Percentiles rank a stretch among this genome's conserved stretches.
Conservation (phyloP, 78 protist genomes). For the Monocercomonoides exilis region DNA sequence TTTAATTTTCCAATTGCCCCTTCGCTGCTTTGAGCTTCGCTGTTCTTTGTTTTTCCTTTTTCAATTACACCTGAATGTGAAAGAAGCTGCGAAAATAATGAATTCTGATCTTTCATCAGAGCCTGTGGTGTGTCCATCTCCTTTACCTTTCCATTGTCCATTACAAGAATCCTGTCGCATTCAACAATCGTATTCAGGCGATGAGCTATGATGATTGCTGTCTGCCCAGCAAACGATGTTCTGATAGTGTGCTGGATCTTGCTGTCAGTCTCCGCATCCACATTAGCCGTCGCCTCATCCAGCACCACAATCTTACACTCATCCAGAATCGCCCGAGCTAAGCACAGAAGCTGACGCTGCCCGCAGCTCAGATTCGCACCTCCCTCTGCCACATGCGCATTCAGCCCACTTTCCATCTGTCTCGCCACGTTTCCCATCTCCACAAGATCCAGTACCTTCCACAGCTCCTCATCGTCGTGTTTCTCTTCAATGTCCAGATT, state of each 20-base stretch:
- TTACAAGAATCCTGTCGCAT: constrained; percentile 41
- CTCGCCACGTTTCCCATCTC: background rate
- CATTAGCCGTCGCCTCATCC: constrained; percentile 57
- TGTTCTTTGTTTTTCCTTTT: too few relatives aligned
- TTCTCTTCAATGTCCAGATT: constrained; percentile 38
- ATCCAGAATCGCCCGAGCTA: constrained; percentile 83
- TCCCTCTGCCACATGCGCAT: background rate
- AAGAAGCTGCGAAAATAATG: too few relatives aligned
- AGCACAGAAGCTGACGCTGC: constrained; percentile 82
- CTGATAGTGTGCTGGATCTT: too few relatives aligned
- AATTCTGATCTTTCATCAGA: too few relatives aligned
- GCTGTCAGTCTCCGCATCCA: too few relatives aligned
- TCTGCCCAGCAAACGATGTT: constrained; percentile 34
- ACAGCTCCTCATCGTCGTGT: constrained; percentile 23
- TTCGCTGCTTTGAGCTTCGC: too few relatives aligned
- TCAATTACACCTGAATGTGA: too few relatives aligned
- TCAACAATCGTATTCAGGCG: constrained; percentile 19
- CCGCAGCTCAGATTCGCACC: constrained; percentile 63
- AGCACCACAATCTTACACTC: too few relatives aligned
- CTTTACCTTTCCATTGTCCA: too few relatives aligned
- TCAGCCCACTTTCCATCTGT: constrained; percentile 25
- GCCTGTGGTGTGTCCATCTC: too few relatives aligned
- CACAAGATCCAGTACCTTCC: constrained; percentile 44
- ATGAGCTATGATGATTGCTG: constrained; percentile 66
- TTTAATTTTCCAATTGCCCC: too few relatives aligned